These are phyloP conservation scores for Suillus weaverae DNA, from an alignment of 768 basidiomycete genomes.

Conservation along the genomic window DNA sequence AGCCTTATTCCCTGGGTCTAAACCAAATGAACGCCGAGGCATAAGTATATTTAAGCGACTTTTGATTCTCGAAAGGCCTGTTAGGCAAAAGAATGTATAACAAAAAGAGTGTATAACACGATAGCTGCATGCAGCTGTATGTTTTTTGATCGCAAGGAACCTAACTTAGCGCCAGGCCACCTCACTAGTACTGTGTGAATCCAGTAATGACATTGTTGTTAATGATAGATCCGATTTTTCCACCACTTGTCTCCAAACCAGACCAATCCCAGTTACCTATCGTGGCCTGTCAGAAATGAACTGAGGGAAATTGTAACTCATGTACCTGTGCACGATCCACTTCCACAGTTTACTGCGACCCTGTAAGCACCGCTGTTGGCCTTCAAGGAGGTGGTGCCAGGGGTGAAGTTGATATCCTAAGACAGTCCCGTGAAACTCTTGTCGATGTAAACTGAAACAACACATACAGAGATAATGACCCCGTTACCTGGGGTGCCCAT, in stretches of 20 bases:
- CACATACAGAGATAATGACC: slow-evolving; percentile 54
- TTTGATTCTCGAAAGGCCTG: no score
- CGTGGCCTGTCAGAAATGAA: neutral
- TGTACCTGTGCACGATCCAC: slow-evolving; percentile 49
- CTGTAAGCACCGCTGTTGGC: slow-evolving; percentile 44
- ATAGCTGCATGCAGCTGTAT: neutral
- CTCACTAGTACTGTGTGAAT: slow-evolving; percentile 26
- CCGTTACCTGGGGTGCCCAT: slow-evolving; percentile 57
- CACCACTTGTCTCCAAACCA: slow-evolving; percentile 44
- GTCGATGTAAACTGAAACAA: neutral
- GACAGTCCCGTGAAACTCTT: neutral
- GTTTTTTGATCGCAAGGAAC: neutral
- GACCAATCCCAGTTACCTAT: slow-evolving; percentile 55
- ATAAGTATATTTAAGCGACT: no score
- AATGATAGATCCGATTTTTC: slow-evolving; percentile 33
- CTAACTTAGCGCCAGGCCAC: neutral
- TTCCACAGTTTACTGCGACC: slow-evolving; percentile 59
- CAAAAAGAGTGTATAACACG: neutral
- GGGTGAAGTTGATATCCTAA: slow-evolving; percentile 51
- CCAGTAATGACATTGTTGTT: slow-evolving; percentile 36
- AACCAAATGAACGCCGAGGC: no score
- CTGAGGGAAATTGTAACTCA: neutral
- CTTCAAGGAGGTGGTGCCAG: slow-evolving; percentile 40
- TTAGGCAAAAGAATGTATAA: neutral
- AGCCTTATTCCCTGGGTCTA: no score